Evolutionary conservation across 73 alveolate genomes (phyloP).

Genomic region (Paramecium sexaurelia): DNA sequence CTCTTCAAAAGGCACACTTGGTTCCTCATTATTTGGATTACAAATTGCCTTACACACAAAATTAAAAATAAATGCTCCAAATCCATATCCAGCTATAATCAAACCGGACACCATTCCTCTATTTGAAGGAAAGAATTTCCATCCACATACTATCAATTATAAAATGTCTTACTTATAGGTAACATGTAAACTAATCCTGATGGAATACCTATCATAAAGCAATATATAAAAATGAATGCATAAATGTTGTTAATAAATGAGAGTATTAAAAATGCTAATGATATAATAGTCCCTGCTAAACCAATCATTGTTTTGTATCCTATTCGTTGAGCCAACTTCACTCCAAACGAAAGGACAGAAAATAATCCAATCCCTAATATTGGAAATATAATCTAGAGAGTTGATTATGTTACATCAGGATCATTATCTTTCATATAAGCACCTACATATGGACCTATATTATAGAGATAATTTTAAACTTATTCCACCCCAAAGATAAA

Average conservation of each 20-base stretch:
- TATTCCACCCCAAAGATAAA: slow-evolving; percentile 59
- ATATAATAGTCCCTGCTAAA: not conserved
- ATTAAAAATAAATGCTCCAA: slow-evolving; percentile 59
- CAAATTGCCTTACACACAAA: slow-evolving; percentile 43
- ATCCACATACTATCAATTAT: slow-evolving; percentile 19
- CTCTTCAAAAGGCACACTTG: not conserved
- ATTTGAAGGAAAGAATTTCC: slow-evolving; percentile 39
- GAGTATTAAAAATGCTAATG: slow-evolving; percentile 4
- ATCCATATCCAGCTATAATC: slow-evolving; percentile 50
- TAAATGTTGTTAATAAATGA: not conserved
- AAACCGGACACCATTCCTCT: slow-evolving; percentile 49
- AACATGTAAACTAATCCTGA: slow-evolving; percentile 56
- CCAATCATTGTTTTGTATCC: slow-evolving; percentile 24
- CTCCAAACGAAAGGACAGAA: slow-evolving; percentile 47
- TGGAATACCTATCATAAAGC: slow-evolving; percentile 40
- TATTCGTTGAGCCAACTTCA: not conserved
- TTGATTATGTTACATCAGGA: not conserved
- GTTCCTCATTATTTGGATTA: slow-evolving; percentile 25
- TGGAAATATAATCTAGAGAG: slow-evolving; percentile 32
- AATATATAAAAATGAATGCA: slow-evolving; percentile 30
- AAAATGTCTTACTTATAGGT: slow-evolving; percentile 2
- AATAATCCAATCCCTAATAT: slow-evolving; percentile 14
- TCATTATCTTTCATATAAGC: slow-evolving; percentile 36
- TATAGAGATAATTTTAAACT: not conserved
- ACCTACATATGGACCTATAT: slow-evolving; percentile 38